Conservation (phyloP, 441 rosid genomes). For the Hura crepitans region DNA sequence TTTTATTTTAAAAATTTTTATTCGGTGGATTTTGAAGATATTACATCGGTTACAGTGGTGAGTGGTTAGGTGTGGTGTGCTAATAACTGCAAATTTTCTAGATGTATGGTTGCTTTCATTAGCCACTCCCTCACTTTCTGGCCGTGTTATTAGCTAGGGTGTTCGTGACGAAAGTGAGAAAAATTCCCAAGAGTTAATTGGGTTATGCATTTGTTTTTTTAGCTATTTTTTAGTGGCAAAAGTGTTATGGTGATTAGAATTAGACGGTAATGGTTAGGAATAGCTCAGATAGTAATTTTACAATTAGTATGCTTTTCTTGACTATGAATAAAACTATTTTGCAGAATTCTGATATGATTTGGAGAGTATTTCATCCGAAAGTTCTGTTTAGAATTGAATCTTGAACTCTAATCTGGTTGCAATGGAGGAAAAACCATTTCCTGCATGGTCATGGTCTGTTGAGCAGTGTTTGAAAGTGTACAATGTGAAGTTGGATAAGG, state of each 20-base stretch:
- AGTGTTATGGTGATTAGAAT: background rate
- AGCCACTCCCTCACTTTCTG: background rate
- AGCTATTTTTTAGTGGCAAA: background rate
- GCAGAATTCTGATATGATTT: conserved; percentile 21
- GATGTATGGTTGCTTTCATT: conserved; percentile 7
- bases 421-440: conserved; percentile 63
- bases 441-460: conserved; percentile 71
- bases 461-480: conserved; percentile 66
- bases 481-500: conserved; percentile 60
- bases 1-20: background rate
- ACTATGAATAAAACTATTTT: conserved; percentile 11
- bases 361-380: background rate
- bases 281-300: background rate
- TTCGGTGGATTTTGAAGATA: conserved; percentile 1
- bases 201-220: background rate
- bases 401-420: conserved; percentile 18
- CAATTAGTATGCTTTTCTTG: background rate
- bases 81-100: background rate
- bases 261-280: background rate
- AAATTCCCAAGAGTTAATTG: background rate
- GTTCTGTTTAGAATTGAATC: conserved; percentile 19
- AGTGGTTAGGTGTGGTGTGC: conserved; percentile 10
- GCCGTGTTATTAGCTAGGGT: background rate
- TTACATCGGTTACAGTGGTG: background rate
- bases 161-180: conserved; percentile 5